phyloP scores from a whole-genome alignment of 305 asterid species.

The Rubia peregrina region DNA sequence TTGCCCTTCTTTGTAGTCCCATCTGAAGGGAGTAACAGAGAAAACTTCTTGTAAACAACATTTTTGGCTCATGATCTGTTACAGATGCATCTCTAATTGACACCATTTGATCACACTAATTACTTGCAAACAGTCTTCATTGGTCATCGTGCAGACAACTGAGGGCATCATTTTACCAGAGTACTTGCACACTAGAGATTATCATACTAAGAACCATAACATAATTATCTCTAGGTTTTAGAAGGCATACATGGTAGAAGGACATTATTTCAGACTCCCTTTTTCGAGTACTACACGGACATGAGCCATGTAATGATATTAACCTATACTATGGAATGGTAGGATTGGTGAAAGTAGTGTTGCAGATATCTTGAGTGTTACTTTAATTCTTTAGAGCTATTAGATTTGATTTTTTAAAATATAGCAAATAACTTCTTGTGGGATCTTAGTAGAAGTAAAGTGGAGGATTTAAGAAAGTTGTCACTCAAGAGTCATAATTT shows the following conservation, averaged over 20 bases:
- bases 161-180: not conserved
- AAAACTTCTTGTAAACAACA: conserved; percentile 6
- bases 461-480: not conserved
- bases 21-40: conserved; percentile 27
- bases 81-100: not conserved
- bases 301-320: not conserved
- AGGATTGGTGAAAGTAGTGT: not conserved
- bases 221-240: no score
- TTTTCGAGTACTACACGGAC: not conserved
- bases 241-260: no score
- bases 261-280: no score
- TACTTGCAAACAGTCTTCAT: conserved; percentile 5
- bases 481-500: not conserved
- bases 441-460: not conserved
- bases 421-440: not conserved
- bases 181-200: not conserved
- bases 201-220: not conserved
- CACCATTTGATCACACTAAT: not conserved
- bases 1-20: conserved; percentile 50
- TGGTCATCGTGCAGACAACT: not conserved
- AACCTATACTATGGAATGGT: not conserved
- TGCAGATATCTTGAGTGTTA: not conserved
- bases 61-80: conserved; percentile 1
- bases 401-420: no score
- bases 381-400: not conserved